Conservation (phyloP, 805 yeast species). For the Peterozyma xylosa region DNA sequence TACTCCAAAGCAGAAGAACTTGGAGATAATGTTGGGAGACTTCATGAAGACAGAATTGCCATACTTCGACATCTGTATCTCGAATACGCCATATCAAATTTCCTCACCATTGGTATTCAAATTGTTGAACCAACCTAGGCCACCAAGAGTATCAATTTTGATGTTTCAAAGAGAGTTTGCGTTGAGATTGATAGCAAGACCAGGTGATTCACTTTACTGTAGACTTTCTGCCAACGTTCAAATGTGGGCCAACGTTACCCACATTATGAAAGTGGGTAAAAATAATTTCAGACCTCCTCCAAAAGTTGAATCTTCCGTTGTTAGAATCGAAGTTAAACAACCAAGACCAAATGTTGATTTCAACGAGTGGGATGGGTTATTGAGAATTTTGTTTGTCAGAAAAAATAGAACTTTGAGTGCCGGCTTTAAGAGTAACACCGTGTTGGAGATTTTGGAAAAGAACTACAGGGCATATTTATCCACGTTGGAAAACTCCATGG, state of each 20-base stretch:
- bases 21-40: conserved; percentile 90
- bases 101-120: conserved; percentile 95
- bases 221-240: conserved; percentile 94
- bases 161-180: conserved; percentile 99
- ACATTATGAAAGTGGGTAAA: conserved; percentile 96
- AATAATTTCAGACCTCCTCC: conserved; percentile 98
- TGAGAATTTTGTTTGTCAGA: conserved; percentile 86
- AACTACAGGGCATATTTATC: conserved; percentile 78
- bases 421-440: conserved; percentile 79
- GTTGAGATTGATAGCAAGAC: conserved; percentile 83
- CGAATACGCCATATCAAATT: conserved; percentile 96
- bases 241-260: conserved; percentile 99
- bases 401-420: conserved; percentile 91
- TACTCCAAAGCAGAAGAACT: conserved; percentile 85
- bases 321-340: conserved; percentile 80
- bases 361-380: conserved; percentile 94
- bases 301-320: conserved; percentile 95
- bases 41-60: conserved; percentile 94
- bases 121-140: conserved; percentile 80
- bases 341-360: conserved; percentile 95
- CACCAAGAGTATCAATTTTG: conserved; percentile 90
- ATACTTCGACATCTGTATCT: conserved; percentile 90
- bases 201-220: conserved; percentile 93
- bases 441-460: conserved; percentile 73
- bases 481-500: conserved; percentile 34